Percentiles rank a stretch among this genome's conserved stretches.
These are phyloP conservation scores for Guadua angustifolia DNA, from an alignment of 176 grass and related monocot genomes.

Conservation along the genomic window DNA sequence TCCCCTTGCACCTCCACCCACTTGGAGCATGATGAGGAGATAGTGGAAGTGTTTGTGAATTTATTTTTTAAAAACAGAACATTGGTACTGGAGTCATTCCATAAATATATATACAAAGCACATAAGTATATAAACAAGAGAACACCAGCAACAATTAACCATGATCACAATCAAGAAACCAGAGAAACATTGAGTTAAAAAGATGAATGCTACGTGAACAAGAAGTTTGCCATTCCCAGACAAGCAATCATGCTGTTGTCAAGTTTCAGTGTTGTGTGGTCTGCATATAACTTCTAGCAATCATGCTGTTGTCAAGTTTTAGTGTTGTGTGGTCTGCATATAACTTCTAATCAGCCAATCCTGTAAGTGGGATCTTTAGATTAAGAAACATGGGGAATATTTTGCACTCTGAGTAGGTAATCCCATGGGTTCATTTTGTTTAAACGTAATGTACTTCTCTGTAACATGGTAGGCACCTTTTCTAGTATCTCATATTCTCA, in stretches of 20 bases:
- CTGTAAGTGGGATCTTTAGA: neutral
- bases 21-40: neutral
- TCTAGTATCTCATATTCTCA: conserved; percentile 21
- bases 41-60: neutral
- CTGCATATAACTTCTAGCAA: neutral
- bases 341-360: neutral
- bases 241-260: neutral
- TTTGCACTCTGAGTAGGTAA: neutral
- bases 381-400: no score
- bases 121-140: neutral
- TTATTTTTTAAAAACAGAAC: neutral
- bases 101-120: neutral
- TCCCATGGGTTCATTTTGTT: neutral
- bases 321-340: neutral
- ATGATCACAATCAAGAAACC: neutral
- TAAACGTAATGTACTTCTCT: neutral
- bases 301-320: neutral
- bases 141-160: neutral
- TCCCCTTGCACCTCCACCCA: neutral
- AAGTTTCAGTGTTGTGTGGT: neutral
- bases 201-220: neutral
- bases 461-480: no score
- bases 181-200: neutral
- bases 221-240: neutral
- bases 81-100: neutral